phyloP scores from a whole-genome alignment of 495 filamentous ascomycete genomes.

The Hypoxylon perforatum region DNA sequence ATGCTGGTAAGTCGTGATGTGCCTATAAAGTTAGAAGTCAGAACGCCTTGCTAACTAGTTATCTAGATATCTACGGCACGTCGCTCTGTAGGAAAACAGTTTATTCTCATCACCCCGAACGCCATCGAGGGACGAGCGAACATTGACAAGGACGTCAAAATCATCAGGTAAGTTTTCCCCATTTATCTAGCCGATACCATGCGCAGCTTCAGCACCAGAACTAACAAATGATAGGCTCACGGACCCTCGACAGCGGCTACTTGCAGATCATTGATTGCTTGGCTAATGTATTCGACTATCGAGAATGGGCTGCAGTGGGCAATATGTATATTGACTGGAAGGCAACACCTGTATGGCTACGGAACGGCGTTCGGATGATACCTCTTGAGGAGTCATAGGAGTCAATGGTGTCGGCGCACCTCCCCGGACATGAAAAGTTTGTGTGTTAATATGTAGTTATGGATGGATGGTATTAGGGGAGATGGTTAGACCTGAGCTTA shows the following conservation, averaged over 20 bases:
- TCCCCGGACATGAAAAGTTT: background rate
- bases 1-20: constrained; percentile 78
- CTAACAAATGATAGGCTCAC: constrained; percentile 44
- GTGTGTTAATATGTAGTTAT: constrained; percentile 1
- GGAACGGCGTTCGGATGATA: constrained; percentile 7
- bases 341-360: background rate
- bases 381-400: constrained; percentile 15
- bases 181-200: background rate
- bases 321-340: background rate
- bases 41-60: constrained; percentile 18
- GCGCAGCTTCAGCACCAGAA: background rate
- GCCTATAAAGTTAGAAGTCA: constrained; percentile 10
- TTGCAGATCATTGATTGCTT: constrained; percentile 49
- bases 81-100: constrained; percentile 87
- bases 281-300: background rate
- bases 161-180: constrained; percentile 75
- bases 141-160: constrained; percentile 77
- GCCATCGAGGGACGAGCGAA: constrained; percentile 78
- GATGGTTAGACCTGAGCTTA: constrained; percentile 5
- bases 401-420: background rate
- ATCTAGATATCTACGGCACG: constrained; percentile 83
- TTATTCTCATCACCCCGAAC: constrained; percentile 96
- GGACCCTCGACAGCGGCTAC: constrained; percentile 67
- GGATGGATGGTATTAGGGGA: background rate
- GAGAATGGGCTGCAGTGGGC: background rate